Evolutionary conservation across 805 yeast species (phyloP).

Genomic region (Pachysolen tannophilus): DNA sequence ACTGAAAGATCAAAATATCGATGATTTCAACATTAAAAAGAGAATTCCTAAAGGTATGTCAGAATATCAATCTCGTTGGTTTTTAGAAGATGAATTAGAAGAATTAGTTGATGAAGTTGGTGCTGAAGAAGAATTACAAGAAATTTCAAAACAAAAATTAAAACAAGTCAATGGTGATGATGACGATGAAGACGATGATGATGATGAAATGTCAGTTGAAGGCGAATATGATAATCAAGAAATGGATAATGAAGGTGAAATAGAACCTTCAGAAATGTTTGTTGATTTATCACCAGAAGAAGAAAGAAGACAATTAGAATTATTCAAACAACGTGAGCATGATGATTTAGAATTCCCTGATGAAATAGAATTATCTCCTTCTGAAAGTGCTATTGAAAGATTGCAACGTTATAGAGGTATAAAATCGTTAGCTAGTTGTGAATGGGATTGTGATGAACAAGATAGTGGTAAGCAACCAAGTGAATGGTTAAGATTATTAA

Average conservation of each 20-base stretch:
- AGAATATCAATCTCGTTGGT: constrained; percentile 72
- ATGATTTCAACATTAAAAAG: constrained; percentile 20
- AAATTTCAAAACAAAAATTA: constrained; percentile 7
- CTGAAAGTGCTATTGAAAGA: constrained; percentile 66
- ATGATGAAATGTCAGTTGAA: constrained; percentile 22
- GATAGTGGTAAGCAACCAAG: constrained; percentile 65
- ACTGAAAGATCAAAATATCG: constrained; percentile 12
- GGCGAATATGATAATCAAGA: too few relatives aligned
- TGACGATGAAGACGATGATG: constrained; percentile 20
- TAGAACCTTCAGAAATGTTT: constrained; percentile 42
- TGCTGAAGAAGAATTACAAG: constrained; percentile 34
- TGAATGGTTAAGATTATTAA: constrained; percentile 67
- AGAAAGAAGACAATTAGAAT: constrained; percentile 67
- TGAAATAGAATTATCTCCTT: constrained; percentile 80
- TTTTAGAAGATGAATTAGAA: constrained; percentile 49
- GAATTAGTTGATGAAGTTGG: constrained; percentile 27
- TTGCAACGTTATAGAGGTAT: constrained; percentile 79
- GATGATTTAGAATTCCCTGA: constrained; percentile 95
- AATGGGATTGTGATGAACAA: constrained; percentile 82
- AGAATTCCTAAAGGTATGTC: constrained; percentile 65
- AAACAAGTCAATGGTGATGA: constrained; percentile 25
- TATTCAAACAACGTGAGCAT: constrained; percentile 58
- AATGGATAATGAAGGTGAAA: constrained; percentile 25
- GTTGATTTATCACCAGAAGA: constrained; percentile 76
- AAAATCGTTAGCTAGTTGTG: constrained; percentile 68